Evolutionary conservation across 139 green algal species (phyloP), one percentile per base, ranked within the genome.

Genomic region (Spirogloea muscicola): DNA sequence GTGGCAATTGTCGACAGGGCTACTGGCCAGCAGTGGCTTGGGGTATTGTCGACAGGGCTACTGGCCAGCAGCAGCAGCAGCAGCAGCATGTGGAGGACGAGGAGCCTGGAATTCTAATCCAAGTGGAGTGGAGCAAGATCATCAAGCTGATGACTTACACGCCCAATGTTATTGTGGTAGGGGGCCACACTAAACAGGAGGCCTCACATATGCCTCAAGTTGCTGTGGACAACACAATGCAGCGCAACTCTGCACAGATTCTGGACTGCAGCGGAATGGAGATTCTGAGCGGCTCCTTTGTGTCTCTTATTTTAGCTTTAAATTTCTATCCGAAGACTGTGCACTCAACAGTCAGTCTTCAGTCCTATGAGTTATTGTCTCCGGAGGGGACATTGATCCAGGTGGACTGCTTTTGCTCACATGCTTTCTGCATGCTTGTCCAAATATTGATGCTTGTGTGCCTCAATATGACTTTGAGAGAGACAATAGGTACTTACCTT

Each of bases 111-210:
- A n/a, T n/a, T n/a, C 4, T 73, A 7, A 76, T 16, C 3, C 25
- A 74, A 0, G 88, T 89, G 61, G 91, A 96, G 68, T 93, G 89
- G 82, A 49, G 48, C 16, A 84, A 82, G 42, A 78, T 96, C 36
- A 57, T 91, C 61, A 82, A 92, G 70, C 74, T 96, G 43, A 70
- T 94, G 49, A 42, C 69, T 16, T 80, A 77, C 33, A n/a, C 75
- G 64, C 72, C 72, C 46, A 48, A 62, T 25, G 66, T 87, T 70
- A 84, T 90, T 75, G 63, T 46, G 72, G 40, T 64, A 88, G 73
- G 86, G 90, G 77, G 84, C 88, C 49, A 40, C 78, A 68, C 74
- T 52, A 16, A 33, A 27, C 31, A 77, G 25, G 61, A 77, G 4
- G 62, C 27, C 27, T 39, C 72, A 16, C 52, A 93, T 58, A 81